Evolutionary conservation across 345 rosid species (phyloP), one percentile per base, ranked within the genome.

Genomic region (Pistacia vera): DNA sequence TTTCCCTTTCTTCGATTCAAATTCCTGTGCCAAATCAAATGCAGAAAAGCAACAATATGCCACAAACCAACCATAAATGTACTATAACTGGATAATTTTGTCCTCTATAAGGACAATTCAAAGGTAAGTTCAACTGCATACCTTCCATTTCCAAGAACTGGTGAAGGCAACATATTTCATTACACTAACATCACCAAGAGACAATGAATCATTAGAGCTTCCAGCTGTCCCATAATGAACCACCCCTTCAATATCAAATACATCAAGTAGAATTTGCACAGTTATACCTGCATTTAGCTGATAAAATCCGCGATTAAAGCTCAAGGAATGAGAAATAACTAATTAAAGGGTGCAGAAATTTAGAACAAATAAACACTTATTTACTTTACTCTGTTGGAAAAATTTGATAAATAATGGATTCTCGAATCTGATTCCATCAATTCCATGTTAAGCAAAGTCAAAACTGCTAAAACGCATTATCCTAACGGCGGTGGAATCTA

Each of bases 161-260:
- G 84, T 79, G 16, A 84, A 66, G 65, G 87, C 83, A 55, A 77
- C 83, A 66, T 70, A 73, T 41, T 44, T 58, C 22, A 70, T 81
- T 20, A 84, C 73, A 18, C 80, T 78, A 71, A 84, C 87, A 70
- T 79, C 83, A 18, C 79, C 87, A 46, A 68, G 14, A 16, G 80
- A 59, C 81, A 84, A 54, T 0, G 83, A 81, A 52, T 78, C 72
- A 18, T 66, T 79, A 16, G 73, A 51, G 14, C 87, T 79, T 66
- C 83, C 87, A 4, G 87, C 87, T 0, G 41, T 79, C 33, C 87
- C 87, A 66, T 78, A 81, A 73, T 81, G 84, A 36, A 84, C 77
- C 30, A 84, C 65, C 22, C 87, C 87, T 70, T n/a, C 25, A 70
- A 81, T 57, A 2, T 74, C 70, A 71, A 84, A 74, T 16, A 61